Conservation (phyloP, 768 basidiomycete genomes). For the Serendipita sp. region DNA sequence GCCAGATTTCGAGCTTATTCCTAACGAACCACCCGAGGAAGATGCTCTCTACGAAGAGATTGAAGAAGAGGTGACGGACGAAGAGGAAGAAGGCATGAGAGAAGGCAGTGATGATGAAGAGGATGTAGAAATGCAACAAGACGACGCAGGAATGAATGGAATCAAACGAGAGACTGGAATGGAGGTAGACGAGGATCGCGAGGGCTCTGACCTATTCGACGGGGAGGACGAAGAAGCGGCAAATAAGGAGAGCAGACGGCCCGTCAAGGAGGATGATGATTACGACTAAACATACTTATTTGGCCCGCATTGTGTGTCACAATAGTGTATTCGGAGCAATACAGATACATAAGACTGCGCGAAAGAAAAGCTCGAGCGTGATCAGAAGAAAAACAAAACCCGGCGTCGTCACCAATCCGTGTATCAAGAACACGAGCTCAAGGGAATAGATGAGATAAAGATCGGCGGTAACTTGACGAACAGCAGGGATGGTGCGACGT, state of each 20-base stretch:
- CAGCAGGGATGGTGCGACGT: too few species aligned
- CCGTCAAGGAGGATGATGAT: constrained; percentile 75
- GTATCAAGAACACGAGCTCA: too few species aligned
- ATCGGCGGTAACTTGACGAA: too few species aligned
- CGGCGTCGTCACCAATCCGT: too few species aligned
- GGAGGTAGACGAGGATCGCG: constrained; percentile 57
- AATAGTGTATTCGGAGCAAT: too few species aligned
- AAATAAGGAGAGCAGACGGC: constrained; percentile 37
- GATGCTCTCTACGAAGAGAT: constrained; percentile 62
- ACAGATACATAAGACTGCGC: too few species aligned
- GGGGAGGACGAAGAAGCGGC: constrained; percentile 66
- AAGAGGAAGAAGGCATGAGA: constrained; percentile 45
- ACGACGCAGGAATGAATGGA: constrained; percentile 20
- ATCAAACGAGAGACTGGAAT: constrained; percentile 42
- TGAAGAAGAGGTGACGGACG: constrained; percentile 62
- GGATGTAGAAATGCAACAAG: constrained; percentile 34
- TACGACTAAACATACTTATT: constrained; percentile 38
- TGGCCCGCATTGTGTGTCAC: too few species aligned
- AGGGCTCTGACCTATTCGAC: constrained; percentile 45
- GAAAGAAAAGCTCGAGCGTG: too few species aligned
- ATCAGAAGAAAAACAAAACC: too few species aligned
- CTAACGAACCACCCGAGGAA: constrained; percentile 68
- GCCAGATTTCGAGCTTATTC: constrained; percentile 75
- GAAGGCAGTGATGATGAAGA: constrained; percentile 39
- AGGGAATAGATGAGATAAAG: too few species aligned